These are phyloP conservation scores for Quercus aquifolioides DNA, from an alignment of 306 rosid genomes.

Conservation along the genomic window DNA sequence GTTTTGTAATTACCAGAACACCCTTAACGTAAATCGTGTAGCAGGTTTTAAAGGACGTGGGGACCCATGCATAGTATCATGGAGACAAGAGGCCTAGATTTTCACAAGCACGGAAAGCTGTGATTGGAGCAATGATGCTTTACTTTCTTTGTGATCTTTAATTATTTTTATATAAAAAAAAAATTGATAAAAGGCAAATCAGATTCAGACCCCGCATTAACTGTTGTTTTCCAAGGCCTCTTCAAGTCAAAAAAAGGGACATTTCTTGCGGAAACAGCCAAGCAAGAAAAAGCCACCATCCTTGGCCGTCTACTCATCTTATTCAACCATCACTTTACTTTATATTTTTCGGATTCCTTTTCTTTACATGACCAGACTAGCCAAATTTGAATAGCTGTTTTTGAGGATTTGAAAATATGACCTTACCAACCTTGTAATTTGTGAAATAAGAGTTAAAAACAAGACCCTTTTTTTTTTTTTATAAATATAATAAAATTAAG, in stretches of 20 bases:
- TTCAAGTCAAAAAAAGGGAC: constrained; percentile 8
- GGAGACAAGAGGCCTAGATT: neutral
- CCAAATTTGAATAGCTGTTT: neutral
- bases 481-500: too few species aligned
- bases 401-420: neutral
- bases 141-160: neutral
- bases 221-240: neutral
- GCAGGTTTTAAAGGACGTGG: neutral
- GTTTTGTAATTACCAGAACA: too few species aligned
- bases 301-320: neutral
- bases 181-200: neutral
- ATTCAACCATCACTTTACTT: neutral
- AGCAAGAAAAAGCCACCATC: constrained; percentile 1
- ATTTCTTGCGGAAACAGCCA: neutral
- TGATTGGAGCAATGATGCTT: neutral
- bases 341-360: neutral
- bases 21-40: neutral
- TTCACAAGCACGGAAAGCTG: neutral
- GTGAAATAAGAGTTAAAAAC: neutral
- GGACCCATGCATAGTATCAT: neutral
- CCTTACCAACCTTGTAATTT: neutral
- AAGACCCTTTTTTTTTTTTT: too few species aligned
- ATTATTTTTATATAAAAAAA: too few species aligned
- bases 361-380: neutral
- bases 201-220: neutral